Base-by-base conservation (phyloP, 1,284 basidiomycete genomes). In the Leccinum griseonigrum region DNA sequence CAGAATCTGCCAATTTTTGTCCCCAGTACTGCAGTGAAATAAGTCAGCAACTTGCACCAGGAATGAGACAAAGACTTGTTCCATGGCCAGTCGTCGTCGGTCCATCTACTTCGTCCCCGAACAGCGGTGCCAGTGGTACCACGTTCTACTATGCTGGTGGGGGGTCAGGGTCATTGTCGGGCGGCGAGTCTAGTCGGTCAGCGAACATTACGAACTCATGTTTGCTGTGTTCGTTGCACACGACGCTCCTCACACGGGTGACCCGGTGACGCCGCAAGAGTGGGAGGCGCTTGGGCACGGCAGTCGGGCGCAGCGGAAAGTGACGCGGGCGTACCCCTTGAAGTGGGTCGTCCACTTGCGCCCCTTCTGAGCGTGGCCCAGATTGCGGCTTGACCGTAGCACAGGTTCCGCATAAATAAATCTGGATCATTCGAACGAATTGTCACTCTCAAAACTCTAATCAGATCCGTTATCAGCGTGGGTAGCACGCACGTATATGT, bases 251-350 rank as follows among this genome's bases (percentile, higher is more conserved):
- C 56, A 75, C 75, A 26, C 81, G 83, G n/a, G 80, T 87, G 22
- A 26, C 22, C 22, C 22, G 22, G 22, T 26, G 11, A 85, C 85
- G 16, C 80, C 82, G 10, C 79, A 82, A 56, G 88, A 90, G 68
- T 90, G 87, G 87, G 82, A 83, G 46, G 73, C 78, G 0, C 77
- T 90, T 4, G 86, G 85, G 0, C 74, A 80, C 52, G 81, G 81
- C n/a, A 82, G 78, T 64, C 75, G 76, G 2, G 77, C 78, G 29
- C 84, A 85, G 70, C 77, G 80, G 59, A 81, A 81, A 67, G 80
- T 86, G 29, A 81, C 85, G 14, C 78, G 78, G 40, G 86, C 86
- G 54, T 90, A 88, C 68, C 22, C 22, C 22, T 26, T 26, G 22
- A 26, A 26, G 11, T 48, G 46, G 14, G 22, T 48, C 13, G 7